Evolutionary conservation across 2,329 filamentous ascomycete genomes (phyloP).

Genomic region (Ceratocystis diversiconidia): DNA sequence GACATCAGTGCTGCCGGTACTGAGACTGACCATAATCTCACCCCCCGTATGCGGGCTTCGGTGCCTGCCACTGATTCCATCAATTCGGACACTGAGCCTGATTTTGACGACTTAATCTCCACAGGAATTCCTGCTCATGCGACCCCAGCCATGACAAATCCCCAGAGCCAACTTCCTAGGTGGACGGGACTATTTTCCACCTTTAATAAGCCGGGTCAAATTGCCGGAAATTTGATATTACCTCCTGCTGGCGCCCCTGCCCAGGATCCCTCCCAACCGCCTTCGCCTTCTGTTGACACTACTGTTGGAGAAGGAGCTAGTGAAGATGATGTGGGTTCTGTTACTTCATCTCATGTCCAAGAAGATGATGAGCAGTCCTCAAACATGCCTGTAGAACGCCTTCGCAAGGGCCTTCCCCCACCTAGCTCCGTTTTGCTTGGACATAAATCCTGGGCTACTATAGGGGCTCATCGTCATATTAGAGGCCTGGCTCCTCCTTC

Average conservation of each 20-base stretch:
- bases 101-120: neutral
- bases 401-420: neutral
- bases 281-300: neutral
- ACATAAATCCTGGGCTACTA: neutral
- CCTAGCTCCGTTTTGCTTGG: constrained; percentile 2
- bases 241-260: neutral
- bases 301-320: neutral
- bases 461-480: neutral
- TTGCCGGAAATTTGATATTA: neutral
- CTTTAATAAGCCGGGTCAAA: neutral
- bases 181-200: neutral
- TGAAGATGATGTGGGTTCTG: constrained; percentile 7
- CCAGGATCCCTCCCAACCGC: neutral
- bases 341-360: constrained; percentile 1
- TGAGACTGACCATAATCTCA: neutral
- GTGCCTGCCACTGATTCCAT: constrained; percentile 2
- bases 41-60: constrained; percentile 9
- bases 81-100: constrained; percentile 6
- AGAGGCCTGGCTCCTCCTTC: neutral
- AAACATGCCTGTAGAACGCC: neutral
- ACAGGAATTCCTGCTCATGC: neutral
- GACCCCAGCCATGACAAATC: neutral
- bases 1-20: neutral
- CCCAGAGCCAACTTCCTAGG: neutral
- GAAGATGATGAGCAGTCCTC: neutral